Base-by-base conservation (phyloP, 768 basidiomycete species). In the Psilocybe cubensis region DNA sequence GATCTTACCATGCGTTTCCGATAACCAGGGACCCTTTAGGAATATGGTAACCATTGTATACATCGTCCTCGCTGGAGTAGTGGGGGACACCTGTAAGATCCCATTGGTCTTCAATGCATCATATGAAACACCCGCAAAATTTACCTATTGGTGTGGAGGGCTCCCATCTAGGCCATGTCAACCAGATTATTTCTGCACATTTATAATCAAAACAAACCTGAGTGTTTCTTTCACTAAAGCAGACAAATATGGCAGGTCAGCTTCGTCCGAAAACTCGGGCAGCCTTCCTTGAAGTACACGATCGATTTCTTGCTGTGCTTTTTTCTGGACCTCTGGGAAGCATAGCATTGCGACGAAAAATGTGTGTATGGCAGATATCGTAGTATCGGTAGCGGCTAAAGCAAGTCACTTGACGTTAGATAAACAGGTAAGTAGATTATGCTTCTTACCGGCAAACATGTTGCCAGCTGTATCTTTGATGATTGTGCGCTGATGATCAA, bases 31-130 rank as follows among this genome's bases (percentile, higher is more conserved):
- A 66, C 17, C 70, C 78, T 57, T 79, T 76, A 0, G 80, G 81
- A 40, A 83, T 79, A 38, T 68, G 68, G 56, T 76, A 75, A 1
- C 77, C 80, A 2, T 76, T 72, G 55, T 79, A 83, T 3, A 72
- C 63, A 57, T 83, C 82, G 44, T 83, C 79, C 54, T 72, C 68
- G 7, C 63, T 70, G 9, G 63, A 54, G 31, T 61, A 56, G 43
- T 77, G 76, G 2, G 76, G 73, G 5, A 75, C 64, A 21, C 65
- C 74, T 75, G 40, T 7, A 25, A 33, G 31, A 11, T 11, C 41
- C n/a, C 40, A 14, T 33, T 21, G 25, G 27, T 4, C 45, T 47
- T 20, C 24, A 31, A 24, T 11, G 8, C 47, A 33, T 27, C 17
- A 23, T 33, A 9, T n/a, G 18, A 8, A 18, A n/a, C 11, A 14